Evolutionary conservation across 2,329 filamentous ascomycete genomes (phyloP).

Genomic region (Diaporthe vaccinii): DNA sequence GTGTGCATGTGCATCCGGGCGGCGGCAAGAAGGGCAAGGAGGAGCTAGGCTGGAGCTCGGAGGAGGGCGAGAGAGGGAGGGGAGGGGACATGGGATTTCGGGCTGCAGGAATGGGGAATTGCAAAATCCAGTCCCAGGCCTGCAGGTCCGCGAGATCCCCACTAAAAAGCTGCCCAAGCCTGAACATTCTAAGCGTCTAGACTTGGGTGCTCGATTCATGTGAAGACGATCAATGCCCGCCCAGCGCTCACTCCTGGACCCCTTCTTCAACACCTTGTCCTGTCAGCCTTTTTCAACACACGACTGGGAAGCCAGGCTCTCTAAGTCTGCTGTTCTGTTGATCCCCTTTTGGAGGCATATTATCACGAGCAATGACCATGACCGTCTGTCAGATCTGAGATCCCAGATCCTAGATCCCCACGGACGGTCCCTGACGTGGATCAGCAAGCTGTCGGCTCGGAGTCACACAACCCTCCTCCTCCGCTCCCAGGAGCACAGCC

Average conservation of each 20-base stretch:
- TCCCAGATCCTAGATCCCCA: neutral
- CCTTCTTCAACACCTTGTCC: neutral
- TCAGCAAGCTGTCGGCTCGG: constrained; percentile 26
- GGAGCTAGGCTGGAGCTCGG: constrained; percentile 16
- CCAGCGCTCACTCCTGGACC: neutral
- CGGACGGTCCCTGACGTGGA: neutral
- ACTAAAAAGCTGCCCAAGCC: constrained; percentile 31
- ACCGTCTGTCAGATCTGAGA: neutral
- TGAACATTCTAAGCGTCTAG: constrained; percentile 4
- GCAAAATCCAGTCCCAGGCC: constrained; percentile 39
- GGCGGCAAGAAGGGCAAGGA: constrained; percentile 3
- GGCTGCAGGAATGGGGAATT: constrained; percentile 38
- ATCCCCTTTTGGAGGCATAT: neutral
- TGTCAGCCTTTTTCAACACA: neutral
- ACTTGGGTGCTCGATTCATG: constrained; percentile 13
- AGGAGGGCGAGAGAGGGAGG: neutral
- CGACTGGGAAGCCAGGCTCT: neutral
- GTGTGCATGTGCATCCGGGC: constrained; percentile 3
- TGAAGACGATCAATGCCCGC: constrained; percentile 12
- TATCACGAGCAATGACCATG: neutral
- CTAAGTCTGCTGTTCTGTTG: neutral
- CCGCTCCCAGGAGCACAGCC: neutral
- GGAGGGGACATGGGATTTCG: constrained; percentile 40
- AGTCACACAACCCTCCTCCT: neutral
- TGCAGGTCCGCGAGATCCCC: constrained; percentile 18